These are phyloP conservation scores for Tagetes erecta DNA, from an alignment of 129 eudicot species.

Conservation along the genomic window DNA sequence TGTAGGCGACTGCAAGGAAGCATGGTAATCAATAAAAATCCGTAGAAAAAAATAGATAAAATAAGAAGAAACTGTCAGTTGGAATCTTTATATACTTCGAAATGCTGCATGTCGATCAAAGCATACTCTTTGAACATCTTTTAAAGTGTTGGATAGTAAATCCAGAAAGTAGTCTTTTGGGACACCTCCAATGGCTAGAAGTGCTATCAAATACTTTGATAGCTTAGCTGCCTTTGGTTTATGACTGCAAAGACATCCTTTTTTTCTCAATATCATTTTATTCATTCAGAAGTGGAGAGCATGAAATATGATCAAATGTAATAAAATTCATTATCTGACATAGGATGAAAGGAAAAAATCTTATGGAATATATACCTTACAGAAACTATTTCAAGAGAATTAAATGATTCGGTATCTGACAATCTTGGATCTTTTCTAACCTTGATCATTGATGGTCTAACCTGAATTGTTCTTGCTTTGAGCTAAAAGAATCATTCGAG, in stretches of 20 bases:
- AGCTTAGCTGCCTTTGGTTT: conserved; percentile 50
- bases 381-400: conserved; percentile 63
- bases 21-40: not conserved
- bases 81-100: conserved; percentile 42
- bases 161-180: conserved; percentile 54
- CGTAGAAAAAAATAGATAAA: not conserved
- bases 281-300: not conserved
- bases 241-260: conserved; percentile 37
- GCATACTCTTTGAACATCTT: conserved; percentile 45
- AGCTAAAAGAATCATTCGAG: conserved; percentile 37
- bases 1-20: conserved; percentile 55
- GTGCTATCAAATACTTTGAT: conserved; percentile 61
- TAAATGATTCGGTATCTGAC: conserved; percentile 28
- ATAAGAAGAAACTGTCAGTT: not conserved
- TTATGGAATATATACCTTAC: conserved; percentile 45
- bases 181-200: conserved; percentile 71
- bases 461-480: conserved; percentile 49
- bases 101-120: conserved; percentile 57
- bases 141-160: conserved; percentile 40
- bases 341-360: not conserved
- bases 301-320: not conserved
- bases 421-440: conserved; percentile 48
- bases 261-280: conserved; percentile 8
- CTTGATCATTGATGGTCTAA: conserved; percentile 76
- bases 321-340: not conserved